Base-by-base conservation (phyloP, 2,329 filamentous ascomycete species). In the Talaromyces marneffei region DNA sequence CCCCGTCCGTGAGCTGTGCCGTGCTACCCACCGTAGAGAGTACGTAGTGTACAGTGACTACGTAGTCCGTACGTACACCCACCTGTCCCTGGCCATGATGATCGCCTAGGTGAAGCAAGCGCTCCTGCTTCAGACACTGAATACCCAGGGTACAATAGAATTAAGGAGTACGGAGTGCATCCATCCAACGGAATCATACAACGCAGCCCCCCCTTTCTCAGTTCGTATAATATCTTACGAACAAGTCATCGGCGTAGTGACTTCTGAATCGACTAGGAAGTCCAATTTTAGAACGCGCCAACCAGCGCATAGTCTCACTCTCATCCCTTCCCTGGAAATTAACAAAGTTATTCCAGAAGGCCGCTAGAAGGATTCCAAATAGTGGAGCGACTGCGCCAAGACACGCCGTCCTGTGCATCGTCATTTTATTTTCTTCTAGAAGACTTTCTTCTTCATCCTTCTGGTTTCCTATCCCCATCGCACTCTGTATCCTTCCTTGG, bases 351-450 rank as follows among this genome's bases (percentile, higher is more conserved):
- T 62, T 62, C 60, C 46, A 59, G 60, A 62, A 62, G 31, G 60
- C 60, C 60, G 56, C 60, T 62, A 62, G 60, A 62, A 62, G 60
- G 29, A 62, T 46, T 35, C 44, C 23, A 57, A 44, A 46, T 23
- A 57, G 40, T 44, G 27, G 55, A 31, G n/a, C 27, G 44, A 50
- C 42, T 12, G 20, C 33, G 39, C 55, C 40, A 57, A 46, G 40
- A 23, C 27, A 7, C 48, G 29, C 29, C 48, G 20, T 29, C n/a
- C 9, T n/a, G 44, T 27, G 44, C 44, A 48, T 48, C 44, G 44
- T 48, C 44, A 48, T 37, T 53, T 53, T 53, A 37, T 53, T 53
- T 20, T 53, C 10, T 52, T 52, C 46, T 35, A 53, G 48, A 35
- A 35, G 48, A 31, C n/a, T 12, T 23, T 9, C 50, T 53, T 33